Conservation (phyloP, 768 basidiomycete genomes). For the Phanerochaete carnosa region DNA sequence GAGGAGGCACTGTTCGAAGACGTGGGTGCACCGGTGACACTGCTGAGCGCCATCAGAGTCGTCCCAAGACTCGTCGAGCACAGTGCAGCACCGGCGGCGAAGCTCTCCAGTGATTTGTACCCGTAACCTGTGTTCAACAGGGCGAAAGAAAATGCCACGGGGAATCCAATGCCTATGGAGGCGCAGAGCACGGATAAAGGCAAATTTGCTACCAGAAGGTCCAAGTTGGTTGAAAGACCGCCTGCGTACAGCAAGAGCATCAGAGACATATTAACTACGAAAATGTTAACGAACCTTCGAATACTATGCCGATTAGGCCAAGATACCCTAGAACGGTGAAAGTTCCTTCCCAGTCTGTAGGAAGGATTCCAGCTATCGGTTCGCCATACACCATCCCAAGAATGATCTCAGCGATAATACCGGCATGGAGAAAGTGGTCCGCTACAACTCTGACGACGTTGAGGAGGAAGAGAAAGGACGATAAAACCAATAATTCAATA, state of each 20-base stretch:
- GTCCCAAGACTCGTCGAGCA: conserved; percentile 67
- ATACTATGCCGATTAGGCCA: conserved; percentile 30
- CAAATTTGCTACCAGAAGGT: conserved; percentile 42
- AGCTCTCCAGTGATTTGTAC: conserved; percentile 43
- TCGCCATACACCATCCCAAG: conserved; percentile 55
- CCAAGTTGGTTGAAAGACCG: conserved; percentile 50
- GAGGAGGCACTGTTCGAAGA: not conserved
- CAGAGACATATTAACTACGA: conserved; percentile 23
- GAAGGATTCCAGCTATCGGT: conserved; percentile 44
- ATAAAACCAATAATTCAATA: conserved; percentile 38
- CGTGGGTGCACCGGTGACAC: conserved; percentile 1
- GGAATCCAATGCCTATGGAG: conserved; percentile 47
- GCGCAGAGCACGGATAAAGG: conserved; percentile 47
- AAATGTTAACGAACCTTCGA: conserved; percentile 16
- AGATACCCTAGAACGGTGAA: conserved; percentile 45
- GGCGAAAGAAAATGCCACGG: conserved; percentile 46
- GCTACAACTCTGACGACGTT: conserved; percentile 44
- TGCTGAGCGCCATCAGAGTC: conserved; percentile 55
- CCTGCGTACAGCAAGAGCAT: conserved; percentile 59
- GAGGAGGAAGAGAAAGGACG: conserved; percentile 54
- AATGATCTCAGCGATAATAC: conserved; percentile 49
- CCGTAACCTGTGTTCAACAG: conserved; percentile 40
- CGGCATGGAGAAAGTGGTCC: conserved; percentile 39
- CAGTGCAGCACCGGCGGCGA: conserved; percentile 60
- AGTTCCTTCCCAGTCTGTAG: conserved; percentile 35